A percentile compares a stretch with the other conserved stretches of the same genome.
These are phyloP conservation scores for Alternaria conjuncta DNA, from an alignment of 2,329 filamentous ascomycete genomes.

Conservation along the genomic window DNA sequence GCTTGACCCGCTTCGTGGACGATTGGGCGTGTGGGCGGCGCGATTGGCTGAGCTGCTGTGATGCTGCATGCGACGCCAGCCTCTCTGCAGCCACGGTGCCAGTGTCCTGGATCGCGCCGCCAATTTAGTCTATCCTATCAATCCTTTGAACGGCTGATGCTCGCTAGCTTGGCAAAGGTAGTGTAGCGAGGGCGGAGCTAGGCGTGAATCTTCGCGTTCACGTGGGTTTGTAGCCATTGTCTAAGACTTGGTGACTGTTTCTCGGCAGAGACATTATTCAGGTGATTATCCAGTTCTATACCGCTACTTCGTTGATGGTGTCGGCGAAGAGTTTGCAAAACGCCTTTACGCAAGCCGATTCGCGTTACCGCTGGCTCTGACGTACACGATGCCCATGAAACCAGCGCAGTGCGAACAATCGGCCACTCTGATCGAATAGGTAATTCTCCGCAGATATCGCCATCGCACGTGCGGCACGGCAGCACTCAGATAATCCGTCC, in stretches of 20 bases:
- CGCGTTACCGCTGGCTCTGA: neutral
- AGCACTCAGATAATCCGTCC: slow-evolving; percentile 11
- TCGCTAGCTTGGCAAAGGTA: slow-evolving; percentile 21
- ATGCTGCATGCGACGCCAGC: slow-evolving; percentile 32
- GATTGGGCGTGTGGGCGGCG: neutral
- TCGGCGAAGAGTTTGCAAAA: neutral
- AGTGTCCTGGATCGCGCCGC: slow-evolving; percentile 24
- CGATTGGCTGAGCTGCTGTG: slow-evolving; percentile 26
- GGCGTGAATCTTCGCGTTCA: slow-evolving; percentile 19
- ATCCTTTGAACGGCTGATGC: slow-evolving; percentile 24
- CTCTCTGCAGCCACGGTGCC: slow-evolving; percentile 26
- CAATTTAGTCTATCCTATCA: slow-evolving; percentile 17
- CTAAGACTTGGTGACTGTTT: neutral
- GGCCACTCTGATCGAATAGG: slow-evolving; percentile 1
- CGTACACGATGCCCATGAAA: neutral
- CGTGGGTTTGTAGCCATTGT: slow-evolving; percentile 20
- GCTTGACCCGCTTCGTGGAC: slow-evolving; percentile 26
- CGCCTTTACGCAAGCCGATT: neutral
- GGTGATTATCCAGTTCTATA: slow-evolving; percentile 1
- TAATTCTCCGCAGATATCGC: slow-evolving; percentile 12
- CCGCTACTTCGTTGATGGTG: slow-evolving; percentile 8
- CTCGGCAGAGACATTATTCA: neutral
- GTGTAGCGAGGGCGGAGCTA: slow-evolving; percentile 13
- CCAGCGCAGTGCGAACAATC: slow-evolving; percentile 1
- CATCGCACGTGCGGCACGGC: slow-evolving; percentile 10